Evolutionary conservation across 495 filamentous ascomycete genomes (phyloP), one percentile per base, ranked within the genome.

Genomic region (Durotheca rogersii): DNA sequence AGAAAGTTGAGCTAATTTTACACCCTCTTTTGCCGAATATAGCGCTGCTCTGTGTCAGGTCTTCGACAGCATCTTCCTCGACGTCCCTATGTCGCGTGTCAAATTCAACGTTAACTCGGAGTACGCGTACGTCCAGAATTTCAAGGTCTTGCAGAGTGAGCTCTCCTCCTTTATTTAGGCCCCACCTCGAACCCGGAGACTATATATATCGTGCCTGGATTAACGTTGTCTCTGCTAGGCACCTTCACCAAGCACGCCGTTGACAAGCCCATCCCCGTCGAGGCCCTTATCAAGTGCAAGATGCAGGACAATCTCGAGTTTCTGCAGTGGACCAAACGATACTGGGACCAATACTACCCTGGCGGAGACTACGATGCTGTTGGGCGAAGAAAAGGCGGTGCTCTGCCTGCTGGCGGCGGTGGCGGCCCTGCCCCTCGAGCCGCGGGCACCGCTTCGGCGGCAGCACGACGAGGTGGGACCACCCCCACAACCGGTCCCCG

Each of bases 261-360:
- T 68, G 89, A 96, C 44, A 89, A 88, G 58, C 83, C 84, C 17
- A 82, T 97, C 52, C 90, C 90, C 56, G 86, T 96, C 60, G 84
- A 95, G 68, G 74, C 80, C 56, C 84, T 98, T 46, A 79, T 90
- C 55, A 97, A 96, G 72, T 98, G 93, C 79, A 95, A 94, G 74
- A 97, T 98, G 89, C 93, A 98, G 73, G 93, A 98, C 68, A 98
- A 98, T 75, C 89, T 98, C 52, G 94, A 96, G 65, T 98, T 97
- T 71, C 81, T 98, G 25, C 93, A 98, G 74, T 98, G 89, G 88
- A 84, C 81, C 42, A 97, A 97, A 81, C 74, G 78, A 55, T 95
- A 89, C 74, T 98, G 93, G 93, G 94, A 98, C 65, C 91, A 96
- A 65, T 90, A 96, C 78, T 98, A 86, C 66, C 90, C 93, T 6